phyloP scores from a whole-genome alignment of 2,329 filamentous ascomycete species.

The Rutstroemia sydowiana region DNA sequence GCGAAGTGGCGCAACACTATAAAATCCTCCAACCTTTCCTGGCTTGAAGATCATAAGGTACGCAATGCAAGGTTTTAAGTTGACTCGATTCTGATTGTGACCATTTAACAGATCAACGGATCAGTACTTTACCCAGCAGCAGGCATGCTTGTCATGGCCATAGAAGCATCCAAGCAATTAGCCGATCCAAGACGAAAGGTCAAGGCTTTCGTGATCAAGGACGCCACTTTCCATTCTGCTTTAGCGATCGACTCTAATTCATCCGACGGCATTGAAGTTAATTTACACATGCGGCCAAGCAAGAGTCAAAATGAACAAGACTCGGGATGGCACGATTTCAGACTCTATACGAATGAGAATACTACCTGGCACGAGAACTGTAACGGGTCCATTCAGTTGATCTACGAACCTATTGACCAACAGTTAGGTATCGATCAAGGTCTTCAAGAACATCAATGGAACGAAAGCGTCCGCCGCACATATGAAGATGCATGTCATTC shows the following conservation, averaged over 20 bases:
- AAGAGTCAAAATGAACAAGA: neutral
- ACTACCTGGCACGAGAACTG: neutral
- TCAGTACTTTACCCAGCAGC: constrained; percentile 25
- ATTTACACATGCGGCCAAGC: neutral
- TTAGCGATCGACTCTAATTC: neutral
- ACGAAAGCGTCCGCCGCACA: neutral
- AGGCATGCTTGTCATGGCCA: constrained; percentile 27
- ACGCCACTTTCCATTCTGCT: neutral
- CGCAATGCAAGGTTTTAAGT: neutral
- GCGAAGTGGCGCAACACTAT: neutral
- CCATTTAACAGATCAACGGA: constrained; percentile 32
- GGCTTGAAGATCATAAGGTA: constrained; percentile 36
- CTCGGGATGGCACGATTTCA: neutral
- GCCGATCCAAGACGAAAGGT: neutral
- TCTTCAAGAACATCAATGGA: neutral
- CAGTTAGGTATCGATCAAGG: neutral
- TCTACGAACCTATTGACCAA: neutral
- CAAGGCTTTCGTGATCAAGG: neutral
- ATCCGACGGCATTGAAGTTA: neutral
- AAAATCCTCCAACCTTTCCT: neutral
- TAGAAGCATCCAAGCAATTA: constrained; percentile 21
- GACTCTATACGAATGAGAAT: neutral
- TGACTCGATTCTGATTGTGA: neutral
- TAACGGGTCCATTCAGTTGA: neutral
- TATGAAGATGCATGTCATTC: neutral